Evolutionary conservation across 352 stramenopile species (phyloP), one percentile per base, ranked within the genome.

Genomic region (Globisporangium irregulare): DNA sequence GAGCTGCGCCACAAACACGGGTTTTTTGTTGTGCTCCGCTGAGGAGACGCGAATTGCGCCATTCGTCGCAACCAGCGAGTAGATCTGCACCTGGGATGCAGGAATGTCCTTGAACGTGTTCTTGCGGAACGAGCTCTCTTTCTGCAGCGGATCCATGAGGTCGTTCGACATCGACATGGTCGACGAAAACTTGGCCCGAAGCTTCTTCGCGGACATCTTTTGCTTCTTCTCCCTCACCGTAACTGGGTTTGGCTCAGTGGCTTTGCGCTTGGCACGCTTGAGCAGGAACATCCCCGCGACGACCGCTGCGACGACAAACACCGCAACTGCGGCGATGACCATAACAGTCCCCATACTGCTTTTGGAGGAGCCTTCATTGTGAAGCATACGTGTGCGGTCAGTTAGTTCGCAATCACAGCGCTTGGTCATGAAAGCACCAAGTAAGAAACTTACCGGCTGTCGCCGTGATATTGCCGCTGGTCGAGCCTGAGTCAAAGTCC

Each of bases 71-170:
- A 93, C 62, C 14, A 86, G 54, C 4, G 73, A 70, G 1, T 81
- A 66, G 22, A 83, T 64, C 3, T 75, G 69, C 15, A 93, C 64
- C 29, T 88, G 79, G 0, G 64, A 43, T 0, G 65, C 53, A 3
- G 75, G 71, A 25, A 93, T 90, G 29, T 90, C 83, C 36, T 77
- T 78, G 65, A 90, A 90, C 20, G 72, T 81, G 36, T 80, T 73
- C 65, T 89, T 85, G 25, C 80, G 81, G 20, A 80, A 66, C n/a
- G 73, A 75, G 24, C 60, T 53, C n/a, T 74, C 65, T 36, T 73
- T 68, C 9, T 65, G 64, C 7, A 81, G 53, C 29, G 75, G 72
- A 34, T 83, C 72, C 29, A 65, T 66, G 27, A 81, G 63, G 7
- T 76, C 72, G 64, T 74, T 76, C 18, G 72, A 78, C 29, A 82